Evolutionary conservation across 495 filamentous ascomycete species (phyloP).

Genomic region (Talaromyces thailandensis): DNA sequence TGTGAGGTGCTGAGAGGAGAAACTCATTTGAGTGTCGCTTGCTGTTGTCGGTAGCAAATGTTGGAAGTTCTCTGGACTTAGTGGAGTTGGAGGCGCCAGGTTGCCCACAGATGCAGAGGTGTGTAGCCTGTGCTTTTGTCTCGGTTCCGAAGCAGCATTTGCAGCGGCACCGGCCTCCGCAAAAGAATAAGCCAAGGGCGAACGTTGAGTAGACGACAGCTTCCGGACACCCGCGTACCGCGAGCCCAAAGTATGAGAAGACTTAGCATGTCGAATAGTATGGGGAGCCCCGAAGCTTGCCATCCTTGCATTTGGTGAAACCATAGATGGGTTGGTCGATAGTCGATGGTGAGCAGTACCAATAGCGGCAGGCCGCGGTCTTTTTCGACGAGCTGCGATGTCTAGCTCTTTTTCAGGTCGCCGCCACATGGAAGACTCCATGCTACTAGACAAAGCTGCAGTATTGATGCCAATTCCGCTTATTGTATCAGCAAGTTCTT

Average conservation of each 20-base stretch:
- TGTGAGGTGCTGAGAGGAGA: slow-evolving; percentile 28
- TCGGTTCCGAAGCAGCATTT: neutral
- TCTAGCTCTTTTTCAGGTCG: slow-evolving; percentile 38
- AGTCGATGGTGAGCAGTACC: slow-evolving; percentile 24
- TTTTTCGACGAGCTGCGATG: slow-evolving; percentile 44
- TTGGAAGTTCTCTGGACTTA: slow-evolving; percentile 37
- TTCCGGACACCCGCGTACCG: slow-evolving; percentile 45
- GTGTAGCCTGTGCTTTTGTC: slow-evolving; percentile 19
- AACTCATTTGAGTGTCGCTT: slow-evolving; percentile 29
- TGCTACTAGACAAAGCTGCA: slow-evolving; percentile 15
- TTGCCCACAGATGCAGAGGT: slow-evolving; percentile 29
- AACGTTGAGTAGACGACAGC: slow-evolving; percentile 38
- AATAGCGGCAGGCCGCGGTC: slow-evolving; percentile 45
- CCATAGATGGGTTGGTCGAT: slow-evolving; percentile 29
- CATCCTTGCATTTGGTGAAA: slow-evolving; percentile 30
- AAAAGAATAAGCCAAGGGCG: slow-evolving; percentile 43
- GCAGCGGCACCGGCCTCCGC: slow-evolving; percentile 22
- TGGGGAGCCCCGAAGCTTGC: slow-evolving; percentile 24
- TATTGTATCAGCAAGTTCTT: slow-evolving; percentile 28
- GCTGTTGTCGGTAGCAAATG: slow-evolving; percentile 32
- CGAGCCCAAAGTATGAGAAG: slow-evolving; percentile 38
- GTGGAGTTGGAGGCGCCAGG: slow-evolving; percentile 37
- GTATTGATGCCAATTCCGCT: slow-evolving; percentile 34
- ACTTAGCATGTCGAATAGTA: slow-evolving; percentile 45
- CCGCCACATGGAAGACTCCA: slow-evolving; percentile 25